phyloP scores from a whole-genome alignment of 257 asterid genomes.

The Forsythia viridissima region DNA sequence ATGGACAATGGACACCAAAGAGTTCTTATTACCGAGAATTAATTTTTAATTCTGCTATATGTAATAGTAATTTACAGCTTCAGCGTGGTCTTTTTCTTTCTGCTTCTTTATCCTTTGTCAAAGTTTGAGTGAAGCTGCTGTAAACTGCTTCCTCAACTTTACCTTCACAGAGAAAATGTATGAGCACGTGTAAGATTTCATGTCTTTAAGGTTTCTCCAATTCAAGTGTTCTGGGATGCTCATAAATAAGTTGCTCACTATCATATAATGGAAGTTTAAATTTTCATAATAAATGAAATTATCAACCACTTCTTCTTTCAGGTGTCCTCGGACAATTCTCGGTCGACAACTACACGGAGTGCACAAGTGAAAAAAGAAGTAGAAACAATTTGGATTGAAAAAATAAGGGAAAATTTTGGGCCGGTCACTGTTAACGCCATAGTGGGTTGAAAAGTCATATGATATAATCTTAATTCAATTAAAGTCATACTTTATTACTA shows the following conservation, averaged over 20 bases:
- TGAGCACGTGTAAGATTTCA: neutral
- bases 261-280: conserved; percentile 7
- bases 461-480: too few species aligned
- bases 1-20: conserved; percentile 26
- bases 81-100: conserved; percentile 5
- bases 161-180: conserved; percentile 18
- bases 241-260: neutral
- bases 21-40: conserved; percentile 25
- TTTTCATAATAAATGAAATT: neutral
- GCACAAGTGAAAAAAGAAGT: neutral
- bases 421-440: too few species aligned
- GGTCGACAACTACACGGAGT: neutral
- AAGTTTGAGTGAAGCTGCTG: conserved; percentile 58
- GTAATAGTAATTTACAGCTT: conserved; percentile 2
- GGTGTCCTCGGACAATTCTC: neutral
- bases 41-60: neutral
- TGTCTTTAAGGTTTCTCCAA: neutral
- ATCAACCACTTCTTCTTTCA: neutral
- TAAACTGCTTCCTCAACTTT: conserved; percentile 40
- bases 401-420: too few species aligned
- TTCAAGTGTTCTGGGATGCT: neutral
- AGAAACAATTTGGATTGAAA: neutral
- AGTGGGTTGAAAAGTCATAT: too few species aligned
- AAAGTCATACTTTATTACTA: too few species aligned
- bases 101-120: neutral